These are phyloP conservation scores for Sporisorium iseilematis-ciliati DNA, from an alignment of 1,284 basidiomycete genomes.

Conservation along the genomic window DNA sequence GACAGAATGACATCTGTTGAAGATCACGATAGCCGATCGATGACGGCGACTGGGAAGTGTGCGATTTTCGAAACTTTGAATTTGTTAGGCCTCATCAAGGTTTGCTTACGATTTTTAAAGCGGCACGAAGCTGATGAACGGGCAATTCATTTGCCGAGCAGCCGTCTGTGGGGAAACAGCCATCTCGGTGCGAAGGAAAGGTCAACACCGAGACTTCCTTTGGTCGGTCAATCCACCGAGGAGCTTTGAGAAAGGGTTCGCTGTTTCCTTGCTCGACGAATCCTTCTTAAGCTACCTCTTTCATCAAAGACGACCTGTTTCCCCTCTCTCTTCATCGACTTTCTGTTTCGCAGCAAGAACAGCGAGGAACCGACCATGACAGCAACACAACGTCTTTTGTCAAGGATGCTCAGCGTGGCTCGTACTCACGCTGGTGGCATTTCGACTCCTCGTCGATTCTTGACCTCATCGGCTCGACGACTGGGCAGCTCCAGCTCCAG, in stretches of 20 bases:
- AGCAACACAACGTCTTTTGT: conserved; percentile 10
- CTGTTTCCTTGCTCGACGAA: neutral
- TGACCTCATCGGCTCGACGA: conserved; percentile 16
- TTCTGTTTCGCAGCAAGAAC: neutral
- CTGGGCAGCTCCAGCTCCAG: conserved; percentile 7
- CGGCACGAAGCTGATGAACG: neutral
- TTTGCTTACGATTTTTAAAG: neutral
- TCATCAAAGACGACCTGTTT: neutral
- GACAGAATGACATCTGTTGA: too few relatives aligned
- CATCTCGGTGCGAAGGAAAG: neutral
- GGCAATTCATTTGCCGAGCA: conserved; percentile 13
- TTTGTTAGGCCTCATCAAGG: neutral
- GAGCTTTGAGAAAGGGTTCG: neutral
- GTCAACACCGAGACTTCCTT: neutral
- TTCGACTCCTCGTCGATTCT: conserved; percentile 2
- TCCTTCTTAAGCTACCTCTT: conserved; percentile 4
- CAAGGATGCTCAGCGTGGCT: conserved; percentile 2
- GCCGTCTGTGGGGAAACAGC: neutral
- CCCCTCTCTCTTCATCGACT: neutral
- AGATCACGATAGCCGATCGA: neutral
- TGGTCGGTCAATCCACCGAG: neutral
- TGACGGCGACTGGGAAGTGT: neutral
- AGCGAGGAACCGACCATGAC: conserved; percentile 1
- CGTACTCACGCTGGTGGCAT: neutral
- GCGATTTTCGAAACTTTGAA: neutral